phyloP scores from a whole-genome alignment of 2,329 filamentous ascomycete genomes.

The Penicillium expansum region DNA sequence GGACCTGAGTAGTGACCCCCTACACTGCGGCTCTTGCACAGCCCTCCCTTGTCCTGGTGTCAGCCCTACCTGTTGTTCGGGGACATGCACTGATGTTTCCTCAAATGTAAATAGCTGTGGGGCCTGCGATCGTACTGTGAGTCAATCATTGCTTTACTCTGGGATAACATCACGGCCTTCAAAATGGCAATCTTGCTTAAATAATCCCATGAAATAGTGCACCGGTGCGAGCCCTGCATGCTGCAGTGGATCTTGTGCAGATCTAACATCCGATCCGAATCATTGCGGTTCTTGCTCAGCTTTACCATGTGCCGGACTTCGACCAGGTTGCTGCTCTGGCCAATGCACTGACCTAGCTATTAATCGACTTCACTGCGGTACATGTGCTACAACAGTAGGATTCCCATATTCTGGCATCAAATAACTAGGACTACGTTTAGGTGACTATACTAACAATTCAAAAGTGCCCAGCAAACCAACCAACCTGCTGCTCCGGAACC shows the following conservation, averaged over 20 bases:
- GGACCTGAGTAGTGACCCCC: constrained; percentile 5
- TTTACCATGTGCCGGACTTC: not conserved
- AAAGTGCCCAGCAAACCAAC: not conserved
- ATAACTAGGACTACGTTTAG: not conserved
- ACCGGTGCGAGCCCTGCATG: not conserved
- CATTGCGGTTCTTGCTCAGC: not conserved
- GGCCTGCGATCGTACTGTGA: not conserved
- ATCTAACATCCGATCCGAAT: not conserved
- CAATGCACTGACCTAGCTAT: not conserved
- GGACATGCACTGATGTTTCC: not conserved
- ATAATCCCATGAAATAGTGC: not conserved
- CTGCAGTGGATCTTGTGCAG: not conserved
- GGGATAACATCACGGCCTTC: too few relatives aligned
- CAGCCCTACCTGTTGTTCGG: constrained; percentile 2
- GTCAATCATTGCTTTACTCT: not conserved
- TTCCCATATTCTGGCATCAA: not conserved
- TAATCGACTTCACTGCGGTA: not conserved
- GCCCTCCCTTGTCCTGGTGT: constrained; percentile 10
- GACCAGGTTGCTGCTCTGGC: not conserved
- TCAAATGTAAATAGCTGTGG: not conserved
- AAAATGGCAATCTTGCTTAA: not conserved
- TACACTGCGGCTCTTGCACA: constrained; percentile 13
- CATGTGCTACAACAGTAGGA: not conserved
- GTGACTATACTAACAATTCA: not conserved
- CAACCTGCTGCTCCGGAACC: not conserved